A percentile compares a stretch with the other conserved stretches of the same genome.
These are phyloP conservation scores for Manihot esculenta DNA, from an alignment of 441 rosid species.

Conservation along the genomic window DNA sequence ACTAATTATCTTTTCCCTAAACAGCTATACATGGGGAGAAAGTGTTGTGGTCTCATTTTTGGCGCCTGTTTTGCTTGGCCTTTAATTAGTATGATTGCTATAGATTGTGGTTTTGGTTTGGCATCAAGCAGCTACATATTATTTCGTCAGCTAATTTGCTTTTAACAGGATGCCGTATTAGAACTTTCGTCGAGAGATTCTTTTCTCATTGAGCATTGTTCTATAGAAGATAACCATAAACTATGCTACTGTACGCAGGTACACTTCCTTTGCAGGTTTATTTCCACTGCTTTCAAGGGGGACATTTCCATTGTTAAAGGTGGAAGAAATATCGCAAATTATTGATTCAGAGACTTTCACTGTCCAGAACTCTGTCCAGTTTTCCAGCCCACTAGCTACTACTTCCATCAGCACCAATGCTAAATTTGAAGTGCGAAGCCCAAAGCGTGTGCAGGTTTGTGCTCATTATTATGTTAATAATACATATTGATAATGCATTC, in stretches of 20 bases:
- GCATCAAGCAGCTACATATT: too few relatives aligned
- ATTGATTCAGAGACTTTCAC: slow-evolving; percentile 81
- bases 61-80: too few relatives aligned
- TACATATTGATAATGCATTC: not conserved
- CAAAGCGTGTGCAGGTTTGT: slow-evolving; percentile 86
- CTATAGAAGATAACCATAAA: not conserved
- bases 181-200: too few relatives aligned
- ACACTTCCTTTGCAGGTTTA: slow-evolving; percentile 81
- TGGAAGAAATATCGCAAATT: slow-evolving; percentile 92
- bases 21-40: not conserved
- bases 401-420: slow-evolving; percentile 82
- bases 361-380: slow-evolving; percentile 72
- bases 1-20: not conserved
- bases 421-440: slow-evolving; percentile 88
- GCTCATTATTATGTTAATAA: not conserved
- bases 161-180: too few relatives aligned
- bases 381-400: slow-evolving; percentile 78
- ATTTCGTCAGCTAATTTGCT: too few relatives aligned
- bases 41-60: not conserved
- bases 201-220: not conserved
- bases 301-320: slow-evolving; percentile 58
- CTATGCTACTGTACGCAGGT: slow-evolving; percentile 39
- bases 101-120: too few relatives aligned
- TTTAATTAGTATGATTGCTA: too few relatives aligned
- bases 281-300: slow-evolving; percentile 82